Evolutionary conservation across 2,329 filamentous ascomycete genomes (phyloP), one percentile per base, ranked within the genome.

Genomic region (Davidsoniella virescens): DNA sequence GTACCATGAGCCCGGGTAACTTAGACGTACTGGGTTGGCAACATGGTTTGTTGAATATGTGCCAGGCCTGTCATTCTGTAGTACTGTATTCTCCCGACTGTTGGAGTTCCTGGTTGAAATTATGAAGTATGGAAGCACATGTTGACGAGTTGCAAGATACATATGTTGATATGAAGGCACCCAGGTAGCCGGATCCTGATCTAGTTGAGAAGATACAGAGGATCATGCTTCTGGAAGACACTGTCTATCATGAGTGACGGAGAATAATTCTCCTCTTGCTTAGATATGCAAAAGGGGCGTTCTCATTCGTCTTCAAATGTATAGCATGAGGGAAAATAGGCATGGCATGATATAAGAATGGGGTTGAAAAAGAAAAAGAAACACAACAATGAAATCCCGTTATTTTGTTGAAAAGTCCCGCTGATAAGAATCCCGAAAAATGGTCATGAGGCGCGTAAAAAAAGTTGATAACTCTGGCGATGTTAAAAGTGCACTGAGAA

Each of bases 321-420:
- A 12, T 33, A 10, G 29, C 29, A 33, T 33, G 10, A 10, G 12
- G 29, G 12, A 33, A 33, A 33, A 33, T 33, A 12, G 29, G 12
- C 29, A 33, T 33, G 29, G 29, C 41, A 43, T 43, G 18, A 20
- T 23, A 25, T 17, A 25, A 47, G 26, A 36, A n/a, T 3, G 10
- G 37, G 33, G 3, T 37, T 39, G 25, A 16, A 51, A 47, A 46
- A 17, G 41, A 47, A 47, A 43, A 41, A 37, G 7, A 47, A 47
- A 43, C 6, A 42, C 14, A 46, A 52, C 48, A 44, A 23, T 39
- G n/a, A 50, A 53, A 49, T 47, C 45, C 49, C 39, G 49, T 49
- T 52, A 54, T 54, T 55, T 53, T 52, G 50, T 54, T 53, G 52
- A 54, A 52, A 54, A 52, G 48, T 50, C 53, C 47, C 49, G 47